phyloP scores from a whole-genome alignment of 2,329 filamentous ascomycete species.

The Cadophora malorum region DNA sequence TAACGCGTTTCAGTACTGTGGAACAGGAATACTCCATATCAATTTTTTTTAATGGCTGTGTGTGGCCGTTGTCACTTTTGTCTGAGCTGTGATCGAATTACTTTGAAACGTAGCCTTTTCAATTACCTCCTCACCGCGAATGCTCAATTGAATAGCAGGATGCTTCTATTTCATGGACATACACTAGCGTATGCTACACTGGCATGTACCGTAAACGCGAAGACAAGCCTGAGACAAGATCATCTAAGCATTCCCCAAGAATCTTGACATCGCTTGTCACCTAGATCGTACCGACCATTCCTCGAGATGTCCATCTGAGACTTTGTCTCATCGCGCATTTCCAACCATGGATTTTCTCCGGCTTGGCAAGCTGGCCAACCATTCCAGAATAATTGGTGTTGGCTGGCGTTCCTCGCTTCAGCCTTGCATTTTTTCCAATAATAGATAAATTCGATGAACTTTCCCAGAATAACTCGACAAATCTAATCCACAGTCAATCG shows the following conservation, averaged over 20 bases:
- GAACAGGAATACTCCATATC: no score
- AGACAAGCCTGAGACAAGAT: background rate
- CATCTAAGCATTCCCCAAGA: background rate
- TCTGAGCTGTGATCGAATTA: background rate
- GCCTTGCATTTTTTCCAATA: background rate
- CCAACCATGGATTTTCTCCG: background rate
- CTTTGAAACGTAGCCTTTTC: background rate
- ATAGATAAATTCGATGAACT: background rate
- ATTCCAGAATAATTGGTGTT: background rate
- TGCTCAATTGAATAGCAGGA: background rate
- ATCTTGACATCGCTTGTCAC: background rate
- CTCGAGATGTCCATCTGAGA: background rate
- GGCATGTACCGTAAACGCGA: background rate
- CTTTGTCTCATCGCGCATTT: conserved; percentile 4
- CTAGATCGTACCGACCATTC: background rate
- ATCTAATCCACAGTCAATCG: background rate
- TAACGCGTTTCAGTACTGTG: no score
- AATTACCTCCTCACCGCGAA: background rate
- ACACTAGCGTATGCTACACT: background rate
- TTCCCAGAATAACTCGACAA: no score
- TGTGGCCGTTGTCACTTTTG: background rate
- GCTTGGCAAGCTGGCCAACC: conserved; percentile 5
- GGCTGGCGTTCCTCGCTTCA: background rate
- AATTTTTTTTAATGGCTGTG: no score
- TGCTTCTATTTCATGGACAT: background rate